Conservation (phyloP, 108 stramenopile species). For the Heterococcus sp. region DNA sequence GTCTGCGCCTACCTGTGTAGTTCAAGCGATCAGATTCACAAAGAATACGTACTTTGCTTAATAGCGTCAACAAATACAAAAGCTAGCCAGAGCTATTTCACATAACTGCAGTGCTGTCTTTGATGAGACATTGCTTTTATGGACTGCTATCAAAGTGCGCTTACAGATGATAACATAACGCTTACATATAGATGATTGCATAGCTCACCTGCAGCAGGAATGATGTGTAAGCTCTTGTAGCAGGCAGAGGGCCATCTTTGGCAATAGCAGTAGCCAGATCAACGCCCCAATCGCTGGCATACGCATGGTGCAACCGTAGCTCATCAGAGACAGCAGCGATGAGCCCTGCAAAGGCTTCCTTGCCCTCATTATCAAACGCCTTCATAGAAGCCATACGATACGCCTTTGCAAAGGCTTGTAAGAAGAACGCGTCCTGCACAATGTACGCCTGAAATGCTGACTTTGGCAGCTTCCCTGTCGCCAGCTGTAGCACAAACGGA, state of each 20-base stretch:
- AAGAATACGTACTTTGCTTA: too few relatives aligned
- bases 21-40: too few relatives aligned
- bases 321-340: conserved; percentile 40
- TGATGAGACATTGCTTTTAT: too few relatives aligned
- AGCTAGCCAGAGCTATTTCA: too few relatives aligned
- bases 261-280: conserved; percentile 1
- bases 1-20: background rate
- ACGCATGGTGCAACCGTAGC: conserved; percentile 18
- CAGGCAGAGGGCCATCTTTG: background rate
- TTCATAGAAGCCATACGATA: conserved; percentile 17
- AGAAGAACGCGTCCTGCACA: conserved; percentile 37
- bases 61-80: too few relatives aligned
- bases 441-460: conserved; percentile 15
- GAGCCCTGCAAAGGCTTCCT: conserved; percentile 22
- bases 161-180: too few relatives aligned
- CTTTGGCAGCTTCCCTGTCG: conserved; percentile 1
- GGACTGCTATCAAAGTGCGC: too few relatives aligned
- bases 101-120: too few relatives aligned
- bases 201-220: conserved; percentile 1
- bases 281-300: conserved; percentile 29
- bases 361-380: conserved; percentile 6
- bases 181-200: too few relatives aligned
- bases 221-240: background rate
- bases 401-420: conserved; percentile 18
- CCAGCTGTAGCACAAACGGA: conserved; percentile 9